Evolutionary conservation across 805 yeast species (phyloP), one percentile per base, ranked within the genome.

Genomic region (Zygotorulaspora danielsina): DNA sequence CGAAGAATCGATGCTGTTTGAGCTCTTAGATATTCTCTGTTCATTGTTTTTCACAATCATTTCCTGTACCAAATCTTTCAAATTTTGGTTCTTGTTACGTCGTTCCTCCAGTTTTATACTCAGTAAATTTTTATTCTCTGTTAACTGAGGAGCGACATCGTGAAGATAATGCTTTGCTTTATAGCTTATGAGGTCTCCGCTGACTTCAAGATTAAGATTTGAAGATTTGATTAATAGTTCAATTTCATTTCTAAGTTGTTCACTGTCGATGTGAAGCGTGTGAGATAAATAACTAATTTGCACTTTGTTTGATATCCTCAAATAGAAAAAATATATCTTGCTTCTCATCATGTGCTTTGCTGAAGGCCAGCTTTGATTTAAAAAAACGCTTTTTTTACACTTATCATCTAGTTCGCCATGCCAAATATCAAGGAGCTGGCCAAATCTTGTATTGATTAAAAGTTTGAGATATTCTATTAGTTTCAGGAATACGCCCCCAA

Each of bases 261-360:
- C 24, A 16, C 44, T 41, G 7, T 48, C 46, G 18, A 59, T 47
- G 6, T 49, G 48, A 12, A 58, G 34, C 1, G 48, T 50, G 6
- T 47, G 41, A 2, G 64, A 50, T 8, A 60, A 34, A 41, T 60
- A 60, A 20, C 51, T 37, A 6, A 58, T 39, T 16, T 43, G 45
- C 11, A 60, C 35, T 21, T 35, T 41, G 18, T 44, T 45, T 2
- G 63, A 50, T 4, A 60, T 45, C 24, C 56, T 45, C 37, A 60
- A 31, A 41, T 60, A 59, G 32, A 60, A 57, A 20, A 51, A 50
- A 32, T 53, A 54, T 11, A 60, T 53, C 34, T 59, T 60, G 25
- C 48, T 38, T 29, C 59, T 46, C 53, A 59, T 50, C 12, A 45
- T 41, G 20, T 26, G 32, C 15, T 49, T 46, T 2, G 53, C 51